Evolutionary conservation across 805 yeast species (phyloP).

Genomic region (Metschnikowia similis): DNA sequence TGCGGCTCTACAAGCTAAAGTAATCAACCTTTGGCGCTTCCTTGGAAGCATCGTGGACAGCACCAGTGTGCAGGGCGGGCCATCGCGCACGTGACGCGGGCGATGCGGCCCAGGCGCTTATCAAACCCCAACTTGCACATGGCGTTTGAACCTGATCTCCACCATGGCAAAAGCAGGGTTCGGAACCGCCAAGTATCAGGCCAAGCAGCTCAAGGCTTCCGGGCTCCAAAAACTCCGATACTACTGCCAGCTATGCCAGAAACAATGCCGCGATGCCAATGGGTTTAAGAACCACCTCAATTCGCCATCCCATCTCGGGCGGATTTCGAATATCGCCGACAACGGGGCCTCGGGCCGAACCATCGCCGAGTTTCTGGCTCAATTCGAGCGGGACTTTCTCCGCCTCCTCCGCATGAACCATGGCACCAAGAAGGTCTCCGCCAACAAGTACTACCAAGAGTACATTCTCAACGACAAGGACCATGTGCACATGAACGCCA

Average conservation of each 20-base stretch:
- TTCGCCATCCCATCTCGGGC: constrained; percentile 71
- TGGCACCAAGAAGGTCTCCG: constrained; percentile 75
- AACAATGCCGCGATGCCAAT: constrained; percentile 94
- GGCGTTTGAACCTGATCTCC: too few relatives aligned
- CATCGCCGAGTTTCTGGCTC: constrained; percentile 54
- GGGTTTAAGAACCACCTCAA: constrained; percentile 89
- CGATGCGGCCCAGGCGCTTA: neutral
- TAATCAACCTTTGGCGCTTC: too few relatives aligned
- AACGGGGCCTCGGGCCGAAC: constrained; percentile 44
- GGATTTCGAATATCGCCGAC: constrained; percentile 34
- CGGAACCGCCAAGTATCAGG: constrained; percentile 56
- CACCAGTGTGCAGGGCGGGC: neutral
- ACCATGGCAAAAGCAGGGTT: constrained; percentile 33
- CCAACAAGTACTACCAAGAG: constrained; percentile 87
- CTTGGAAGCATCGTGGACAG: too few relatives aligned
- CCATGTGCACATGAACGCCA: constrained; percentile 89
- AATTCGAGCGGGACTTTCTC: constrained; percentile 64
- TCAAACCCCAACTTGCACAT: neutral
- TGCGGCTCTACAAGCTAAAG: too few relatives aligned
- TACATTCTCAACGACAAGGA: constrained; percentile 69
- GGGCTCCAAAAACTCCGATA: constrained; percentile 84
- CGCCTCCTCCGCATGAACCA: constrained; percentile 60
- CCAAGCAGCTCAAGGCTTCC: constrained; percentile 72
- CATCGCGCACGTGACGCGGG: neutral
- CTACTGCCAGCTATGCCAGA: constrained; percentile 88